Evolutionary conservation across 768 basidiomycete species (phyloP), one percentile per base, ranked within the genome.

Genomic region (Sutorius australiensis): DNA sequence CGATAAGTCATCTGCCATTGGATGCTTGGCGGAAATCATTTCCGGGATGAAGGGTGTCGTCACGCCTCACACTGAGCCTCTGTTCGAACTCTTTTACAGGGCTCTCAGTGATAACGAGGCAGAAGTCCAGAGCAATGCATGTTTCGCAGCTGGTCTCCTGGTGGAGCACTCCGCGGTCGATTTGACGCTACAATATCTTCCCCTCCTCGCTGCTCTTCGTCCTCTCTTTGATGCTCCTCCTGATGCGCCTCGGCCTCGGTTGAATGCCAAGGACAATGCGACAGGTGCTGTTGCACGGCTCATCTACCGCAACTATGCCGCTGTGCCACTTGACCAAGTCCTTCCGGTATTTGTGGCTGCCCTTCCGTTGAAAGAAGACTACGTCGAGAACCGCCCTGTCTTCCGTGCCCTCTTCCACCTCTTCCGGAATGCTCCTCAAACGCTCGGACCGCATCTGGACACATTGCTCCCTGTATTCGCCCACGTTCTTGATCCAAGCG

Each of bases 261-360:
- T 92, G 56, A 95, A 94, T 67, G 94, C 94, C 17, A 87, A 87
- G 57, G 97, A 99, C 72, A 99, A 99, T 69, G 97, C 97, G n/a
- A 82, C 87, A 8, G 97, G 97, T 40, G 91, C 94, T 24, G 89
- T 98, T 48, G 84, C 84, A 5, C 86, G 97, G 14, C 79, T 98
- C 67, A 87, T 98, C 65, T 67, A 83, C 62, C 87, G 87, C 66
- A 94, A 93, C 70, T 72, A 79, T 5, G 67, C 74, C 12, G 92
- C 86, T 13, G 72, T 98, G 16, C 95, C 95, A 24, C 83, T 98
- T 36, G 90, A 93, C 46, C 87, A 92, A 70, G 92, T 97, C 47
- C 80, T 98, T 11, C 92, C 93, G 2, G 77, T 91, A 48, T 82
- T 98, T 66, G 72, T 97, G 52, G 77, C 74, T 24, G 85, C 88